Evolutionary conservation across 2,329 filamentous ascomycete species (phyloP), one percentile per base, ranked within the genome.

Genomic region (Penicillium sp.): DNA sequence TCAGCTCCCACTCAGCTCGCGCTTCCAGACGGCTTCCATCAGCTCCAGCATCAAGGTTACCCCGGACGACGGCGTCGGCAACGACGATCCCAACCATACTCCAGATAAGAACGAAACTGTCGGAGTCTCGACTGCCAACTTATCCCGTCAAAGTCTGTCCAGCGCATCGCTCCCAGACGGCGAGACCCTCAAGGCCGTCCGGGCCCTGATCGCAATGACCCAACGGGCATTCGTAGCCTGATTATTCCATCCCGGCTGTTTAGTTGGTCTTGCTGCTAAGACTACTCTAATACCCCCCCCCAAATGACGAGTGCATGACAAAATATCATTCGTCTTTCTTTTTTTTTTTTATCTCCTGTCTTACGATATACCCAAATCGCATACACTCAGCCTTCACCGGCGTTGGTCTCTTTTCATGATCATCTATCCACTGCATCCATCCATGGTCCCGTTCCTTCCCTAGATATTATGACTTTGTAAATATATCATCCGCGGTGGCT

Each of bases 1-100:
- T 72, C 83, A 86, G 64, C 78, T 89, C 3, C 87, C 87, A 7
- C 78, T 90, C 58, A 86, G 82, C 63, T 85, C 84, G 4, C 79
- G 81, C 17, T 79, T 79, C 47, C 79, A 83, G 68, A 85, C 81
- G n/a, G 83, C 84, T 3, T 70, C 81, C 72, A 67, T 82, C 63
- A 80, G 76, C 59, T 77, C 78, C 45, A 80, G 73, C 46, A 69
- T 80, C 51, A 76, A 73, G 44, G 75, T 81, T 1, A 66, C 75
- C 7, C 79, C 80, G 3, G 70, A 75, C 57, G 69, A 75, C 44
- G 77, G 74, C 44, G 65, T 62, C 49, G 67, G 69, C 26, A 63
- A 66, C 31, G 64, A 64, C 29, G 67, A 68, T 44, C 61, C 66
- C 50, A 58, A 67, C 7, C 63, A 61, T 15, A 57, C 62, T 26